Evolutionary conservation across 495 filamentous ascomycete species (phyloP), one percentile per base, ranked within the genome.

Genomic region (Annulohypoxylon maeteangense): DNA sequence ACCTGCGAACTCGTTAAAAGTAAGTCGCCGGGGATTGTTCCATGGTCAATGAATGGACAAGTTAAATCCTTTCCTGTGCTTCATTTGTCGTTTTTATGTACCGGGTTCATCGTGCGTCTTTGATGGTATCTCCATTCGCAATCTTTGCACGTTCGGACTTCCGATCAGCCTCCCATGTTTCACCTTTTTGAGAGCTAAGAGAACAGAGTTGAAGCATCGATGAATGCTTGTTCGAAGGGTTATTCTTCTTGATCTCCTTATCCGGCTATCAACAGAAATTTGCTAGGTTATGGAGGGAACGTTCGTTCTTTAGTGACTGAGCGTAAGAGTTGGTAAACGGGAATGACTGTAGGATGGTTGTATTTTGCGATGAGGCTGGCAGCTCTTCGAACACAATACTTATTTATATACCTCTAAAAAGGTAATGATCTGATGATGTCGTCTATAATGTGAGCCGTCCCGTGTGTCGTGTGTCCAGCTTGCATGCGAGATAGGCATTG

Each of bases 1-100:
- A 34, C 75, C 74, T 42, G 80, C 78, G 68, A 85, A 82, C 44
- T 82, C 76, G 42, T 76, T 76, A 14, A 83, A 54, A 0, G 83
- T 83, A 44, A 76, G 83, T 20, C 75, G 71, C 23, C 80, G 75
- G 29, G 80, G 67, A 18, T 72, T 31, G 55, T 75, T 65, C 79
- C 78, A 84, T 11, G 61, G 62, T 7, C 66, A 62, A n/a, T 27
- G 1, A 18, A 57, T 59, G 20, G 66, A 74, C 66, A 57, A 70
- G 42, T 83, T 73, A 5, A 79, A 76, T 6, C 53, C 78, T 71
- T 80, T 84, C 6, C 74, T 74, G n/a, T 62, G 27, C 12, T 67
- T 64, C 65, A 77, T 75, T 16, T 51, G 57, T 44, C 64, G 75
- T 64, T 48, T 70, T 44, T 50, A 29, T 2, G 38, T 58, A 16